These are phyloP conservation scores for Nectriaceae sp. DNA, from an alignment of 2,329 filamentous ascomycete genomes.

Conservation along the genomic window DNA sequence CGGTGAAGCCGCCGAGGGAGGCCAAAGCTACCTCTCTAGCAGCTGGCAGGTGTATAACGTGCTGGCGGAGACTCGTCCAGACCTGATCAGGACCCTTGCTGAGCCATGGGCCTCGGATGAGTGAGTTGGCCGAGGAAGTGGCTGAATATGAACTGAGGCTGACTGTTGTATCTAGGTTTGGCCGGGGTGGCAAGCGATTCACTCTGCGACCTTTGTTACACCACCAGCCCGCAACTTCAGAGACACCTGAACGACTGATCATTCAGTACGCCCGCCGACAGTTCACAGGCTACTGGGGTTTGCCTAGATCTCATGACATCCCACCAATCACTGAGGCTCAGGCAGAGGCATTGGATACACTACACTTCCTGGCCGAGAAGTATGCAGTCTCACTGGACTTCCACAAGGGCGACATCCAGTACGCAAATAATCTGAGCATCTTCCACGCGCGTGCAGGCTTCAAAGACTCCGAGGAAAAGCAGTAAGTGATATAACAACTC, in stretches of 20 bases:
- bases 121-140: slow-evolving; percentile 38
- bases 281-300: slow-evolving; percentile 58
- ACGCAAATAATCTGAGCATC: slow-evolving; percentile 55
- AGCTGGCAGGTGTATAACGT: slow-evolving; percentile 65
- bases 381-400: slow-evolving; percentile 48
- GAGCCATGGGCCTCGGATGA: slow-evolving; percentile 49
- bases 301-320: slow-evolving; percentile 54
- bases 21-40: slow-evolving; percentile 59
- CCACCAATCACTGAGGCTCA: slow-evolving; percentile 58
- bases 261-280: slow-evolving; percentile 62
- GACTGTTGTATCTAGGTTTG: slow-evolving; percentile 57
- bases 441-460: slow-evolving; percentile 56
- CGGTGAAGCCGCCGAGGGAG: slow-evolving; percentile 52
- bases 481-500: slow-evolving; percentile 36
- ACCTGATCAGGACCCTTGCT: slow-evolving; percentile 58
- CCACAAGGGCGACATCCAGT: slow-evolving; percentile 55
- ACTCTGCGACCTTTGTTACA: slow-evolving; percentile 55
- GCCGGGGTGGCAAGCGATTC: slow-evolving; percentile 46
- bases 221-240: slow-evolving; percentile 50
- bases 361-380: slow-evolving; percentile 52
- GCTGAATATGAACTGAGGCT: no score
- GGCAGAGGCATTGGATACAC: slow-evolving; percentile 52
- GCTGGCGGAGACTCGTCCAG: slow-evolving; percentile 57
- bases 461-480: slow-evolving; percentile 42
- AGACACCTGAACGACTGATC: slow-evolving; percentile 52